A percentile compares a stretch with the other conserved stretches of the same genome.
These are phyloP conservation scores for Tolypocladium ophioglossoides DNA, from an alignment of 2,329 filamentous ascomycete genomes.

Conservation along the genomic window DNA sequence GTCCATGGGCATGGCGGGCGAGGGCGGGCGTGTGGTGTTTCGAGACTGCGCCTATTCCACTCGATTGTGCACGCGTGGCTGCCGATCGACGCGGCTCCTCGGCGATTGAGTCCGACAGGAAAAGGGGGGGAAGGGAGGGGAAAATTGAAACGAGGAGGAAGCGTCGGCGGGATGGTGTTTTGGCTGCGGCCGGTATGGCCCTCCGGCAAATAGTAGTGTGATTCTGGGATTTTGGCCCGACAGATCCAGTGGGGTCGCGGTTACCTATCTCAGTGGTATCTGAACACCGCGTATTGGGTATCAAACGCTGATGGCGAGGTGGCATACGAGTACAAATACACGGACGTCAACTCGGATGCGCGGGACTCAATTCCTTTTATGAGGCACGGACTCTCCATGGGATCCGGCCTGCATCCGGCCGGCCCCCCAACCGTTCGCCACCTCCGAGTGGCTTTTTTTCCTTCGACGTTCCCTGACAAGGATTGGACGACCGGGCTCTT, in stretches of 20 bases:
- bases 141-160: not conserved
- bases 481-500: not conserved
- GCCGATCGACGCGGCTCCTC: not conserved
- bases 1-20: constrained; percentile 31
- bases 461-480: not conserved
- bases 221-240: not conserved
- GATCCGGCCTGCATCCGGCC: not conserved
- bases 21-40: not conserved
- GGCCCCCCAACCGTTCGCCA: not conserved
- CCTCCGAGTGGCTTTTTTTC: no score
- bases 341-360: not conserved
- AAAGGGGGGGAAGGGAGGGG: not conserved
- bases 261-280: no score
- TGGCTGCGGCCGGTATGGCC: no score
- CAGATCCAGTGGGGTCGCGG: not conserved
- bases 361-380: not conserved
- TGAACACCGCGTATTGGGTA: no score
- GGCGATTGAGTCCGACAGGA: not conserved
- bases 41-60: not conserved
- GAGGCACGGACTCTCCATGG: not conserved
- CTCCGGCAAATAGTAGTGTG: no score
- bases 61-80: no score
- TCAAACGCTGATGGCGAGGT: not conserved
- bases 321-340: no score
- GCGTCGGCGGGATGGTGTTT: not conserved